Percentiles rank a stretch among this genome's conserved stretches.
These are phyloP conservation scores for Dillenia turbinata DNA, from an alignment of 164 flowering plant species.

Conservation along the genomic window DNA sequence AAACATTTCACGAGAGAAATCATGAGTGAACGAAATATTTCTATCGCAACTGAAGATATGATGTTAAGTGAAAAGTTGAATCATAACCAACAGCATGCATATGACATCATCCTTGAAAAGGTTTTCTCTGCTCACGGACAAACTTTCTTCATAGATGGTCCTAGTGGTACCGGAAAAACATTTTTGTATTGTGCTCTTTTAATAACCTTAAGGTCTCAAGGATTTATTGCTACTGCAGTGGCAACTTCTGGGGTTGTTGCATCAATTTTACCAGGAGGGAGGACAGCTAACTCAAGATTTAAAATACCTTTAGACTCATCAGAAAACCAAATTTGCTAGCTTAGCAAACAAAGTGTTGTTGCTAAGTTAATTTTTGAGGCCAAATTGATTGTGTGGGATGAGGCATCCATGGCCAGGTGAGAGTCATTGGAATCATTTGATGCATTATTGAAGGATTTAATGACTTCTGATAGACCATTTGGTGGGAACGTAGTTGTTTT, in stretches of 20 bases:
- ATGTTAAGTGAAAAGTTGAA: slow-evolving; percentile 1
- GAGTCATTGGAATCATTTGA: slow-evolving; percentile 10
- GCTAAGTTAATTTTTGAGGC: not conserved
- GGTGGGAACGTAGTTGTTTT: slow-evolving; percentile 13
- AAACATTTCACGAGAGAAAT: too few relatives aligned
- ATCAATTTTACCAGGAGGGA: too few relatives aligned
- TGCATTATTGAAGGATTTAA: slow-evolving; percentile 3
- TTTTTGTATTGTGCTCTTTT: slow-evolving; percentile 9
- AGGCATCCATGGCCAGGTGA: slow-evolving; percentile 5
- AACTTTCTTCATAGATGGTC: slow-evolving; percentile 11
- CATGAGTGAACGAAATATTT: too few relatives aligned
- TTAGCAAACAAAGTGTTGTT: not conserved
- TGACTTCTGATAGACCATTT: not conserved
- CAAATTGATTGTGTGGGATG: slow-evolving; percentile 11
- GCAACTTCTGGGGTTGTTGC: slow-evolving; percentile 12
- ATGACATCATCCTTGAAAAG: not conserved
- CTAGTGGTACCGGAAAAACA: slow-evolving; percentile 11
- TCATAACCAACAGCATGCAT: not conserved
- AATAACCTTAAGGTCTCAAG: not conserved
- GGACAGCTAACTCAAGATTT: too few relatives aligned
- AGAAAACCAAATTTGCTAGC: too few relatives aligned
- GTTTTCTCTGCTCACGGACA: not conserved
- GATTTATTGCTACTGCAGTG: not conserved
- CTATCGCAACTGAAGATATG: not conserved
- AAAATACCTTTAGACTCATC: too few relatives aligned